Evolutionary conservation across 768 basidiomycete genomes (phyloP), one percentile per base, ranked within the genome.

Genomic region (Sarcodon sp.): DNA sequence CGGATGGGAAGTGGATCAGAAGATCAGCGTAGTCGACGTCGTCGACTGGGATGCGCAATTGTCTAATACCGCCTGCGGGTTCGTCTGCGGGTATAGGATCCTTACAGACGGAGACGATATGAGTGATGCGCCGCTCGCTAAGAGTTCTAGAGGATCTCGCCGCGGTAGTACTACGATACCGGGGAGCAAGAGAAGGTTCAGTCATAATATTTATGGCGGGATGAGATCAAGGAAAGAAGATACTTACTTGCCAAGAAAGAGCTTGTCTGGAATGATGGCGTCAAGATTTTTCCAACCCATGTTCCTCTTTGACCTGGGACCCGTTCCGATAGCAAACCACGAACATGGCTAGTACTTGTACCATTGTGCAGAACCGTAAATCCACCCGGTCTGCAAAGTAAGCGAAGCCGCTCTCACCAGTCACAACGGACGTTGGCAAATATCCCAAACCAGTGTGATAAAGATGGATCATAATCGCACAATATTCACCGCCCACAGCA

Each of bases 191-290:
- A 12, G 6, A 33, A 18, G 35, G 43, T 27, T n/a, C 31, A 21
- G 15, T 43, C 27, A 16, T 10, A 50, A 27, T 36, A 10, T 8
- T 15, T 27, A 13, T 33, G 45, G 3, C 38, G 12, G 56, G 38
- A 54, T 15, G 32, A 35, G 15, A 47, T 52, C 36, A 51, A 6
- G 18, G 13, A 35, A 21, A 35, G 15, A 32, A 6, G 12, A 54
- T 53, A 77, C 83, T 63, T 52, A 85, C 83, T 84, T 86, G 69
- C 83, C 83, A 64, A 86, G 67, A 67, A 73, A 85, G 64, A 86
- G 72, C 61, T 66, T 73, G 61, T 71, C 71, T 46, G 75, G 72
- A 60, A 85, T 78, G 64, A 85, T 68, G 44, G 77, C 65, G 59
- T 81, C 73, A 64, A 85, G 54, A 41, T 56, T 56, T 38, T 51